Conservation (phyloP, 345 rosid genomes). For the Reutealis trisperma region DNA sequence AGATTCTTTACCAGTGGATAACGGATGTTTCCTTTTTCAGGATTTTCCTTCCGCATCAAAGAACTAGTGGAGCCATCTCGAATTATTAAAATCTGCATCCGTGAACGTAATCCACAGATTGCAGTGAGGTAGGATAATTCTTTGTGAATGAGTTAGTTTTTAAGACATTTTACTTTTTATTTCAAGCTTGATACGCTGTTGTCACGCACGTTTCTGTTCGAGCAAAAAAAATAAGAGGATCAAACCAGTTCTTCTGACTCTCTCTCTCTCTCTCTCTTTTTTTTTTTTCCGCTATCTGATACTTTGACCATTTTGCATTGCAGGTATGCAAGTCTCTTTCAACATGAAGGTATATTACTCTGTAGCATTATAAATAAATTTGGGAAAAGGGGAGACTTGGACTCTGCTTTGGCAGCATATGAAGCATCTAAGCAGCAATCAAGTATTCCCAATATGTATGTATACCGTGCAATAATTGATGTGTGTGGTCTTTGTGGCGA, state of each 20-base stretch:
- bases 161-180: background rate
- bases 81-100: constrained; percentile 59
- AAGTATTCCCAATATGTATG: constrained; percentile 65
- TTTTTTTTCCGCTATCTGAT: no score
- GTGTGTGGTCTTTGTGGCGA: constrained; percentile 79
- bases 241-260: no score
- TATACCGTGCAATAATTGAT: constrained; percentile 76
- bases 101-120: constrained; percentile 51
- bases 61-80: constrained; percentile 58
- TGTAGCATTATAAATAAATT: constrained; percentile 68
- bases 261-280: no score
- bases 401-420: constrained; percentile 66
- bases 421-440: constrained; percentile 60
- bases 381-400: constrained; percentile 75
- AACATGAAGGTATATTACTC: constrained; percentile 61
- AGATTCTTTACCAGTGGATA: constrained; percentile 6
- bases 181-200: background rate
- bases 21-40: constrained; percentile 42
- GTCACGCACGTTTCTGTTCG: no score
- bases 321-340: constrained; percentile 73
- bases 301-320: constrained; percentile 19
- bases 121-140: constrained; percentile 65
- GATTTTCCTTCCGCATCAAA: constrained; percentile 59
- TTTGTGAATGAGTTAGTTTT: background rate
- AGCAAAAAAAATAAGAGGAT: no score